These are phyloP conservation scores for Daldinia sp. DNA, from an alignment of 2,329 filamentous ascomycete species.

Conservation along the genomic window DNA sequence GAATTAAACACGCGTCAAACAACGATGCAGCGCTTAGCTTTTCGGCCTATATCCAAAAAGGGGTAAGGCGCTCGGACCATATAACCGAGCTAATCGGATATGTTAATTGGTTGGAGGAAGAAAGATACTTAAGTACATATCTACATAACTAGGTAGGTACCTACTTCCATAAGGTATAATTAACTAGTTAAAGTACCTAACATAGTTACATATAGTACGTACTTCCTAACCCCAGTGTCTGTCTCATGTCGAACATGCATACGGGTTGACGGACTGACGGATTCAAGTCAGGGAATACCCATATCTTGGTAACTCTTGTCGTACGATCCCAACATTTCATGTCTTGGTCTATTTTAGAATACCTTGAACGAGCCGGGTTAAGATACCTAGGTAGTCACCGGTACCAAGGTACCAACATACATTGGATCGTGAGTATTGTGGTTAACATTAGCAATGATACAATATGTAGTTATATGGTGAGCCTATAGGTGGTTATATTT, in stretches of 20 bases:
- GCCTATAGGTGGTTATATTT: too few relatives aligned
- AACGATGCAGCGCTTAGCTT: slow-evolving; percentile 9
- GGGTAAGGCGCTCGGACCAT: background rate
- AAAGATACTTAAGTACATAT: background rate
- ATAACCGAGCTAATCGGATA: background rate
- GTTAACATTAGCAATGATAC: too few relatives aligned
- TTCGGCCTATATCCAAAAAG: background rate
- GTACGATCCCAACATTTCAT: background rate
- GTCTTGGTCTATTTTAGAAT: too few relatives aligned
- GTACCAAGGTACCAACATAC: too few relatives aligned
- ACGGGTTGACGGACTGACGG: too few relatives aligned
- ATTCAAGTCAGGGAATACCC: background rate
- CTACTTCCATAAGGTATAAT: too few relatives aligned
- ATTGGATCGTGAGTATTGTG: too few relatives aligned
- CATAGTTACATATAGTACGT: background rate
- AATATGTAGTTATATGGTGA: too few relatives aligned
- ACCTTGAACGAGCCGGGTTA: too few relatives aligned
- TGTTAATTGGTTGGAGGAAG: background rate
- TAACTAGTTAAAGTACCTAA: too few relatives aligned
- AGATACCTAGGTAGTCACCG: too few relatives aligned
- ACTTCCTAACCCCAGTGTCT: background rate
- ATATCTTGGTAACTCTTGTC: background rate
- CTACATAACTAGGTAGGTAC: too few relatives aligned
- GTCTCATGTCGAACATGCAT: background rate
- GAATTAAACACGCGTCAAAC: slow-evolving; percentile 28